Base-by-base conservation (phyloP, 2,329 filamentous ascomycete genomes). In the Alternaria metachromatica region DNA sequence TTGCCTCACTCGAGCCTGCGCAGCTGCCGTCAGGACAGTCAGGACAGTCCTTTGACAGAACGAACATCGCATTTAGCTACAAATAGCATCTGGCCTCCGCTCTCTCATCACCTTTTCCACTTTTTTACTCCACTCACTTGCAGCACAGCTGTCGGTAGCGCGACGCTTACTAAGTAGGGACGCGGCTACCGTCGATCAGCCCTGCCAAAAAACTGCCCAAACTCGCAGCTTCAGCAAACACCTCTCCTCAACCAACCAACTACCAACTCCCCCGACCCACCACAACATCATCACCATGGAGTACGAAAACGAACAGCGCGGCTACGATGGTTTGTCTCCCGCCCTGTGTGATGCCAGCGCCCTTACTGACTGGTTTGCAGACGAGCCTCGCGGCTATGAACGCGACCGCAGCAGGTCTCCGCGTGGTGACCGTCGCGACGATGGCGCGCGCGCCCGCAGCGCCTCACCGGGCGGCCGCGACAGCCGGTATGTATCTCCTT, bases 321-420 rank as follows among this genome's bases (percentile, higher is more conserved):
- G 84, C 74, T 91, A 90, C 80, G 88, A 90, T 67, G 89, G 89
- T 91, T 85, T 75, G 84, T 80, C 54, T 68, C 55, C 51, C 41
- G 59, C 57, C 54, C 37, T 41, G 55, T 60, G 64, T 64, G 26
- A 45, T 60, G 55, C 59, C 44, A 33, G 49, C 43, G 45, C 45
- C 56, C 55, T 58, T 65, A 67, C 74, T 74, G 61, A 74, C 67
- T 55, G 61, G 74, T 69, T 63, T 70, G 68, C 71, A 81, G 79
- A 90, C 73, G 88, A 90, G 75, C 84, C 85, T 78, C 87, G 87
- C 75, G 81, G 81, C 72, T 90, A 89, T 79, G 85, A 88, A 67
- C 88, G 89, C 76, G 88, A 90, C 70, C 87, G 89, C 78, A 89
- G 87, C 78, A 87, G 88, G 72, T 91, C 89, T 69, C 89, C 89